Percentiles rank a stretch among this genome's conserved stretches.
Evolutionary conservation across 768 basidiomycete species (phyloP).

Genomic region (Tylopilus intermedius): DNA sequence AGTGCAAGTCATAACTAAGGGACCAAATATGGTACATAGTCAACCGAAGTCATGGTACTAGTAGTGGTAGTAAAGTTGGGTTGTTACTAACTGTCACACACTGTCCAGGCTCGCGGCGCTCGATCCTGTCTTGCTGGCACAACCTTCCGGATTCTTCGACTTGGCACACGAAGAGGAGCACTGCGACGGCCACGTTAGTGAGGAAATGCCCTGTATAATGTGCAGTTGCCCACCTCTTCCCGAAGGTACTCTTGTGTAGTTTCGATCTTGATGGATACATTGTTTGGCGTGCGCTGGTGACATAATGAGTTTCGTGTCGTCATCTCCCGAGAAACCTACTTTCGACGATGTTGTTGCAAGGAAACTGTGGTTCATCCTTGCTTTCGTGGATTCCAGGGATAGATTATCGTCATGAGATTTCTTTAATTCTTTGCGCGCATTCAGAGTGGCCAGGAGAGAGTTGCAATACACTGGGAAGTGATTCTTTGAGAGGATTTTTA

Average conservation of each 20-base stretch:
- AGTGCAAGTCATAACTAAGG: neutral
- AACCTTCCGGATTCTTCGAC: constrained; percentile 4
- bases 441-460: constrained; percentile 56
- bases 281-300: constrained; percentile 32
- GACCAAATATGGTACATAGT: neutral
- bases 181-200: neutral
- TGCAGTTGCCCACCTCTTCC: constrained; percentile 32
- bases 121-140: neutral
- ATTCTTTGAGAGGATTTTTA: neutral
- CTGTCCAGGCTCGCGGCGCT: neutral
- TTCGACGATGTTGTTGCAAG: neutral
- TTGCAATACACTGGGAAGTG: constrained; percentile 48
- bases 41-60: no score
- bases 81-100: no score
- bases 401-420: constrained; percentile 4
- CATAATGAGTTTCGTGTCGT: neutral
- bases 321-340: neutral
- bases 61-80: no score
- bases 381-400: constrained; percentile 5
- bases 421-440: constrained; percentile 48
- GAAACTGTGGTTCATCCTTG: constrained; percentile 2
- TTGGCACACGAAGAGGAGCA: constrained; percentile 3
- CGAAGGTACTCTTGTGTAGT: constrained; percentile 50
- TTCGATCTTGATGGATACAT: constrained; percentile 63
- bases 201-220: neutral